Percentiles rank a stretch among this genome's conserved stretches.
Evolutionary conservation across 2,329 filamentous ascomycete species (phyloP).

Genomic region (Cladosporium sp.): DNA sequence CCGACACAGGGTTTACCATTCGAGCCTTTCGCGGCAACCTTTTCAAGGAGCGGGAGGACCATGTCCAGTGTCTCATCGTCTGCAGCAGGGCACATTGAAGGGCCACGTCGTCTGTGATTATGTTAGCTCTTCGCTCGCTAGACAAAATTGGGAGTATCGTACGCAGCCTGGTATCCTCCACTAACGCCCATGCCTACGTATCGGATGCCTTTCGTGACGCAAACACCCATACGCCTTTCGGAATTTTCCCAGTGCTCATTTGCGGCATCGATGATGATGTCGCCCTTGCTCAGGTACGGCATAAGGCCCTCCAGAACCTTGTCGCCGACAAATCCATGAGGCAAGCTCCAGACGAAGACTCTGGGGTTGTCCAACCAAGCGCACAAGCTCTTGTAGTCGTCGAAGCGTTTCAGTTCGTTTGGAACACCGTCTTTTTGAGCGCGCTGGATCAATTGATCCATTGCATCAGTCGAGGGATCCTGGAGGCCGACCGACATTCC

Average conservation of each 20-base stretch:
- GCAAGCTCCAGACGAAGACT: slow-evolving; percentile 29
- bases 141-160: slow-evolving; percentile 8
- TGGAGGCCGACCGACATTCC: slow-evolving; percentile 50
- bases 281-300: slow-evolving; percentile 50
- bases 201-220: slow-evolving; percentile 51
- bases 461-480: slow-evolving; percentile 46
- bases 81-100: slow-evolving; percentile 62
- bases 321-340: slow-evolving; percentile 37
- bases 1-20: slow-evolving; percentile 55
- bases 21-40: slow-evolving; percentile 57
- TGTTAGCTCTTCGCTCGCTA: neutral
- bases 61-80: slow-evolving; percentile 51
- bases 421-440: slow-evolving; percentile 36
- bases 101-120: slow-evolving; percentile 45
- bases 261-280: slow-evolving; percentile 63
- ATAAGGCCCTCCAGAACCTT: slow-evolving; percentile 42
- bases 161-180: slow-evolving; percentile 62
- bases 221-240: slow-evolving; percentile 43
- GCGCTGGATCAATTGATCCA: slow-evolving; percentile 39
- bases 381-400: slow-evolving; percentile 47
- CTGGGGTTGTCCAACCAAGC: slow-evolving; percentile 38
- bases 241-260: slow-evolving; percentile 64
- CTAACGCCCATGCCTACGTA: slow-evolving; percentile 65
- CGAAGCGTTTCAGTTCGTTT: slow-evolving; percentile 35
- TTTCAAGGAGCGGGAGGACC: slow-evolving; percentile 55